Base-by-base conservation (phyloP, 257 asterid genomes). In the Fraxinus anomala region DNA sequence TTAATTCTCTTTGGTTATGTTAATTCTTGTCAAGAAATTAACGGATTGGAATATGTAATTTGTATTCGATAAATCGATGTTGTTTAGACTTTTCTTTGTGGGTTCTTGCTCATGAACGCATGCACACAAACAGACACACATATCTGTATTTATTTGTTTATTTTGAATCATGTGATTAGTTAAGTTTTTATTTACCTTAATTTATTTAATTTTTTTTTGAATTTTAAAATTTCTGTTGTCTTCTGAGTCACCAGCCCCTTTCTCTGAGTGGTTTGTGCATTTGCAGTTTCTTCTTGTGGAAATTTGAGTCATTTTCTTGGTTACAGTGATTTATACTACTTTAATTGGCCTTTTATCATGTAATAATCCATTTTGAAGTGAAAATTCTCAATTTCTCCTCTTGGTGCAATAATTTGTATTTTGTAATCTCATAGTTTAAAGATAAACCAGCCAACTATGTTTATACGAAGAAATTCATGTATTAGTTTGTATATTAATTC, bases 11-110 rank as follows among this genome's bases (percentile, higher is more conserved):
- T 51, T 49, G 54, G 19, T 10, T 42, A 2, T 42, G 17, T 42
- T 42, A 42, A 42, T 42, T 12, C 51, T 42, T 42, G 51, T 13
- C 61, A 39, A 23, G 63, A 72, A 6, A 24, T 33, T 72, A 0
- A 24, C 16, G 59, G 13, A 73, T 39, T 68, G 28, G 65, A 70
- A 42, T 67, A 54, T 73, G 70, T 71, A 44, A 75, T 80, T 79
- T 68, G 2, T 42, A 42, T 42, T 12, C 51, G 51, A 42, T 42
- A 42, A 42, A 12, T 42, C 17, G 17, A 42, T 13, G 72, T 49
- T 40, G 19, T 66, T 74, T 76, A 17, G 66, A 42, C 75, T 66
- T 72, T 77, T 36, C n/a, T n/a, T 54, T 21, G 67, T 37, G 70
- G 47, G 61, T 56, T 76, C 31, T 72, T 74, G 69, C 28, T 56